A percentile compares a stretch with the other conserved stretches of the same genome.
phyloP scores from a whole-genome alignment of 768 basidiomycete species.

The Boletus pseudo-olivaceus region DNA sequence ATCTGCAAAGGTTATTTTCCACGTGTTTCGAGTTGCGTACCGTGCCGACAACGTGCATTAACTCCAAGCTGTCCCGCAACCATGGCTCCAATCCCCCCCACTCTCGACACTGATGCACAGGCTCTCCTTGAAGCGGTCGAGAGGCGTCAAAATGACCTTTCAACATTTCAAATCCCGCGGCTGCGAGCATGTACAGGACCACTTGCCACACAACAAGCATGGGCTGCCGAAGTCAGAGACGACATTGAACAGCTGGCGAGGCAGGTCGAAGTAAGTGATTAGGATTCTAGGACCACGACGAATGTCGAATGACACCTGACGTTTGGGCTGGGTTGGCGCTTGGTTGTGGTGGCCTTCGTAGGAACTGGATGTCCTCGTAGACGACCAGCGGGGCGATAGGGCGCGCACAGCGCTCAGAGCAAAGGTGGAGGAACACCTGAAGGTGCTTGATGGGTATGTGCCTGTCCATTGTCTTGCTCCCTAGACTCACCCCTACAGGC shows the following conservation, averaged over 20 bases:
- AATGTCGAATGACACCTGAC: background rate
- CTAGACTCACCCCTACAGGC: conserved; percentile 33
- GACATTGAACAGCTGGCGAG: conserved; percentile 62
- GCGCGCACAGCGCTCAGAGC: conserved; percentile 45
- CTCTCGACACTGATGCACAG: conserved; percentile 49
- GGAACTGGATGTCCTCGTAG: conserved; percentile 67
- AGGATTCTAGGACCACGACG: background rate
- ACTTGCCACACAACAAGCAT: conserved; percentile 63
- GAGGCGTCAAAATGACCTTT: conserved; percentile 60
- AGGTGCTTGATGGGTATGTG: conserved; percentile 51
- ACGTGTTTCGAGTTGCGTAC: background rate
- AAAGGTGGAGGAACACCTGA: conserved; percentile 48
- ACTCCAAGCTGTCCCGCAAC: background rate
- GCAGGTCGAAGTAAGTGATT: conserved; percentile 62
- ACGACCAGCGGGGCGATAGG: conserved; percentile 63
- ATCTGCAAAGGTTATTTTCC: background rate
- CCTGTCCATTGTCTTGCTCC: background rate
- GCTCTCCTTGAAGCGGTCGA: conserved; percentile 49
- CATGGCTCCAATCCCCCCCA: conserved; percentile 64
- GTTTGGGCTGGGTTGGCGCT: background rate
- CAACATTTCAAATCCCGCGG: conserved; percentile 71
- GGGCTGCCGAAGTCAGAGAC: conserved; percentile 71
- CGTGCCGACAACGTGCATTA: background rate
- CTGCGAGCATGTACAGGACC: conserved; percentile 68
- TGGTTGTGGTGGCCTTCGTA: conserved; percentile 25